Conservation (phyloP, 345 rosid genomes). For the Turnera subulata region DNA sequence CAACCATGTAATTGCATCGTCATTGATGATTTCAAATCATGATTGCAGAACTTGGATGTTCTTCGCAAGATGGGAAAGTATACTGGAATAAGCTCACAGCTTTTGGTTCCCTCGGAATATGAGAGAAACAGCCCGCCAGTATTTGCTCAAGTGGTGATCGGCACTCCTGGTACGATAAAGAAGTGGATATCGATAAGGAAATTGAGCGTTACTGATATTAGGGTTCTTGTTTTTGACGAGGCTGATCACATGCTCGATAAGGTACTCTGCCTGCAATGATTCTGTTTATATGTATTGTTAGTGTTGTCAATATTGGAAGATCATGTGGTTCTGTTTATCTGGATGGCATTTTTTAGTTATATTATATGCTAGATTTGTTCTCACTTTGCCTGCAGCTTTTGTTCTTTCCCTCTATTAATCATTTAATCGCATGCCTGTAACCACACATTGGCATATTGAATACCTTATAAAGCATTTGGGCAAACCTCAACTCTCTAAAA, state of each 20-base stretch:
- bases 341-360: not conserved
- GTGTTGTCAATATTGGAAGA: not conserved
- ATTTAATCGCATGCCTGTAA: too few relatives aligned
- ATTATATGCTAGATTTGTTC: too few relatives aligned
- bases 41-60: constrained; percentile 77
- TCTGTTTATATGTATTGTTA: not conserved
- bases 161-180: constrained; percentile 93
- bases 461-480: too few relatives aligned
- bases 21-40: not conserved
- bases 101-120: constrained; percentile 66
- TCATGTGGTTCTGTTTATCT: not conserved
- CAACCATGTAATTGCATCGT: too few relatives aligned
- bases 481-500: too few relatives aligned
- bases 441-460: too few relatives aligned
- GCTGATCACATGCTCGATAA: constrained; percentile 97
- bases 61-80: constrained; percentile 89
- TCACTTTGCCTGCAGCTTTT: too few relatives aligned
- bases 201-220: constrained; percentile 43
- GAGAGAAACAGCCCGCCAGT: constrained; percentile 40
- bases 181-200: constrained; percentile 65
- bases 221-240: constrained; percentile 93
- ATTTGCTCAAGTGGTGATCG: constrained; percentile 77
- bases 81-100: constrained; percentile 68
- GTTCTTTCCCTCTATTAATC: too few relatives aligned
- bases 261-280: constrained; percentile 30